These are phyloP conservation scores for Aureobasidium sp. DNA, from an alignment of 2,329 filamentous ascomycete genomes.

Conservation along the genomic window DNA sequence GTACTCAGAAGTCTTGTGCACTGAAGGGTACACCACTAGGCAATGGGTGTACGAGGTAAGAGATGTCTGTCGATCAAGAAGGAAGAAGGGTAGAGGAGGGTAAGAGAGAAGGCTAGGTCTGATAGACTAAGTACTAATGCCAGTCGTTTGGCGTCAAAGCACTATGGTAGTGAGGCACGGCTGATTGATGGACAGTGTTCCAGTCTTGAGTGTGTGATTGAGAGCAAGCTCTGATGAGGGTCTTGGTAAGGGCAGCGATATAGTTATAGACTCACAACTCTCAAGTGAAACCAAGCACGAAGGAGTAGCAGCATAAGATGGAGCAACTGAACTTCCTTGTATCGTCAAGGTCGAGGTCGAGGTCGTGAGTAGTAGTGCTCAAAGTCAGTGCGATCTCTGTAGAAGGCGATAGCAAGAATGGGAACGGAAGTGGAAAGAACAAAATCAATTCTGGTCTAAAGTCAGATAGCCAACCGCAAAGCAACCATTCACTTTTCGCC, in stretches of 20 bases:
- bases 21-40: background rate
- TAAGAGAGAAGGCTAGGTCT: background rate
- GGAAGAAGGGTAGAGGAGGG: background rate
- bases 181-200: too few species aligned
- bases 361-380: background rate
- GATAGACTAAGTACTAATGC: background rate
- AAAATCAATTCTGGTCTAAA: constrained; percentile 11
- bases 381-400: background rate
- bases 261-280: background rate
- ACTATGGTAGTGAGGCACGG: background rate
- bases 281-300: background rate
- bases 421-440: background rate
- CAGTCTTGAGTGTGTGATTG: background rate
- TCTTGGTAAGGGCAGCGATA: background rate
- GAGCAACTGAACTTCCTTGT: background rate
- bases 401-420: background rate
- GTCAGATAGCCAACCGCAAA: constrained; percentile 6
- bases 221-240: background rate
- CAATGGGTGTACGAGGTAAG: background rate
- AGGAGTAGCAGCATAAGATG: background rate
- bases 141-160: background rate
- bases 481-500: constrained; percentile 4
- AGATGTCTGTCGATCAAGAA: too few species aligned
- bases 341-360: background rate
- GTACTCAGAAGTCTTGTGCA: background rate